phyloP scores from a whole-genome alignment of 2,329 filamentous ascomycete genomes.

The Parafenestella ontariensis region DNA sequence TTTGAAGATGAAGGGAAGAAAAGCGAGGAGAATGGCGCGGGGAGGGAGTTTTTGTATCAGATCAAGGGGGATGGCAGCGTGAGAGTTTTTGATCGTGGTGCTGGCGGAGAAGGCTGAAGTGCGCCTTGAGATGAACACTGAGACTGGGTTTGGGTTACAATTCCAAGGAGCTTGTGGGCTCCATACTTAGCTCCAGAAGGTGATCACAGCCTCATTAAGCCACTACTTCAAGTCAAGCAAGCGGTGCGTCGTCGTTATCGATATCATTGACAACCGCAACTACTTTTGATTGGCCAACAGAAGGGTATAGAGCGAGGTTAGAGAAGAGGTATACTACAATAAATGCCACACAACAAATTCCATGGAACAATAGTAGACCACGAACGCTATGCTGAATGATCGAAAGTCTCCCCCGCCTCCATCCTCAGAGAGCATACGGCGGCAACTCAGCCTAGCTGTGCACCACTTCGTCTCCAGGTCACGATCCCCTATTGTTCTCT shows the following conservation, averaged over 20 bases:
- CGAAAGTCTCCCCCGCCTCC: background rate
- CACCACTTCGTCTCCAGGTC: slow-evolving; percentile 31
- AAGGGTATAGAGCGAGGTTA: slow-evolving; percentile 12
- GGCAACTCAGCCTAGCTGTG: slow-evolving; percentile 18
- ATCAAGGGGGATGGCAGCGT: slow-evolving; percentile 80
- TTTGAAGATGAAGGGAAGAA: slow-evolving; percentile 32
- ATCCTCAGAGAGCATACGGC: slow-evolving; percentile 10
- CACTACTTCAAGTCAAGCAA: background rate
- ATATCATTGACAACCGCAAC: too few species aligned
- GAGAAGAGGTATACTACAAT: background rate
- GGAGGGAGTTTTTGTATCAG: slow-evolving; percentile 81
- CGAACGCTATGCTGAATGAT: background rate
- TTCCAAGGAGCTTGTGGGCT: too few species aligned
- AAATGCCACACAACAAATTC: background rate
- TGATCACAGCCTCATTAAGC: background rate
- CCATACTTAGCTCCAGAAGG: too few species aligned
- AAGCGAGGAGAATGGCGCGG: slow-evolving; percentile 38
- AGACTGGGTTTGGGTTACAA: too few species aligned
- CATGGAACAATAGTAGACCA: background rate
- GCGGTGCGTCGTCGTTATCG: too few species aligned
- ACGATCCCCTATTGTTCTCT: slow-evolving; percentile 11
- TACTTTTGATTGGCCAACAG: background rate
- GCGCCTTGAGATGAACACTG: too few species aligned
- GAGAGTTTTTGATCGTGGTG: slow-evolving; percentile 83
- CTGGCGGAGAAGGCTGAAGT: slow-evolving; percentile 31